Conservation (phyloP, 1,284 basidiomycete genomes). For the Boletus subluridellus region DNA sequence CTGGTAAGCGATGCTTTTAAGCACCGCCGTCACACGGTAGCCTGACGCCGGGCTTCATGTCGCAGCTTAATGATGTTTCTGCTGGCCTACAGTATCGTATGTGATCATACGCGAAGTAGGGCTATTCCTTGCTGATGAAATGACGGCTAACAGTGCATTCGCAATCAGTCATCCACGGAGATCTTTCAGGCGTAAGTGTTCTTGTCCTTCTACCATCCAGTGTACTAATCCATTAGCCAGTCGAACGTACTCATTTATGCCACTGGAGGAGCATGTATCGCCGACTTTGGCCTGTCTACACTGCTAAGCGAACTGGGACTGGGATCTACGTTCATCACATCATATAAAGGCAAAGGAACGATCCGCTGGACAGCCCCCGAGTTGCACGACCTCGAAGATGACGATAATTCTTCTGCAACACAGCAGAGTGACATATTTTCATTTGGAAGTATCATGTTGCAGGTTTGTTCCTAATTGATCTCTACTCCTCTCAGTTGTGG, state of each 20-base stretch:
- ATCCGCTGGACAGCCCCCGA: background rate
- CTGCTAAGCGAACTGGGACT: background rate
- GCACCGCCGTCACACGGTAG: background rate
- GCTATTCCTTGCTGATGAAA: background rate
- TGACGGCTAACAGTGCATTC: background rate
- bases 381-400: background rate
- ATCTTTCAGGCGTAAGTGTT: background rate
- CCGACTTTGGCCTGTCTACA: background rate
- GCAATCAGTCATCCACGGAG: background rate
- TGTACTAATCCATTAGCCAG: background rate
- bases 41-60: background rate
- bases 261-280: background rate
- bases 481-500: background rate
- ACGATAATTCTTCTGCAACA: background rate
- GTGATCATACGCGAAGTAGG: background rate
- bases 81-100: background rate
- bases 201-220: background rate
- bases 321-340: background rate
- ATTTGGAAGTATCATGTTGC: background rate
- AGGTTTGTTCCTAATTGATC: background rate
- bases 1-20: background rate
- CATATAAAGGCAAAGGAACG: background rate
- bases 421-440: background rate
- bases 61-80: background rate
- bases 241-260: background rate